These are phyloP conservation scores for Coleophoma crateriformis DNA, from an alignment of 2,329 filamentous ascomycete genomes.

Conservation along the genomic window DNA sequence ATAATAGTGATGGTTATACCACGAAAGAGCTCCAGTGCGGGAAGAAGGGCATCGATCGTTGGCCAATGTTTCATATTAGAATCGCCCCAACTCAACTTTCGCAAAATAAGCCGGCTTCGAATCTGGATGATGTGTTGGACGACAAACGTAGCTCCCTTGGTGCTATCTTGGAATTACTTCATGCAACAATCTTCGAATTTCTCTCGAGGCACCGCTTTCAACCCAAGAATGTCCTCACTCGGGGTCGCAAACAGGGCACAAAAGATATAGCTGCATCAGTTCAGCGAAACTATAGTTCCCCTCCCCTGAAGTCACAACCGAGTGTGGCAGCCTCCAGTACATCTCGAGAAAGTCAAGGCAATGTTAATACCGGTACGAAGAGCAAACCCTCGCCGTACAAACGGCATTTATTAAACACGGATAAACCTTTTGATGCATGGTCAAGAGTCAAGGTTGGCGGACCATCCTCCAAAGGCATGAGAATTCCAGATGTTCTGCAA, in stretches of 20 bases:
- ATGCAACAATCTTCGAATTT: constrained; percentile 67
- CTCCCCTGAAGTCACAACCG: neutral
- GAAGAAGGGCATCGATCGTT: constrained; percentile 68
- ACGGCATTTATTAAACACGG: constrained; percentile 4
- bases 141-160: constrained; percentile 33
- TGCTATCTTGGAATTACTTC: constrained; percentile 60
- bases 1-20: constrained; percentile 42
- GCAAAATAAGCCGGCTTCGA: neutral
- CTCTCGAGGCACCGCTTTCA: constrained; percentile 64
- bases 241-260: no score
- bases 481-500: neutral
- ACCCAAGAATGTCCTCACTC: constrained; percentile 7
- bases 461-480: neutral
- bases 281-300: neutral
- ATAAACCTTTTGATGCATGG: constrained; percentile 31
- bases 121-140: constrained; percentile 37
- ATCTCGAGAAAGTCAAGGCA: neutral
- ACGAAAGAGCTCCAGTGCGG: constrained; percentile 43
- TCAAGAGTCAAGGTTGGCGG: constrained; percentile 30
- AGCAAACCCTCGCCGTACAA: constrained; percentile 5
- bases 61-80: constrained; percentile 85
- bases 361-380: no score
- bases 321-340: no score
- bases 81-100: constrained; percentile 37
- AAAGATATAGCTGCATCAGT: neutral